Conservation (phyloP, 352 stramenopile genomes). For the Blastocystis sp. region DNA sequence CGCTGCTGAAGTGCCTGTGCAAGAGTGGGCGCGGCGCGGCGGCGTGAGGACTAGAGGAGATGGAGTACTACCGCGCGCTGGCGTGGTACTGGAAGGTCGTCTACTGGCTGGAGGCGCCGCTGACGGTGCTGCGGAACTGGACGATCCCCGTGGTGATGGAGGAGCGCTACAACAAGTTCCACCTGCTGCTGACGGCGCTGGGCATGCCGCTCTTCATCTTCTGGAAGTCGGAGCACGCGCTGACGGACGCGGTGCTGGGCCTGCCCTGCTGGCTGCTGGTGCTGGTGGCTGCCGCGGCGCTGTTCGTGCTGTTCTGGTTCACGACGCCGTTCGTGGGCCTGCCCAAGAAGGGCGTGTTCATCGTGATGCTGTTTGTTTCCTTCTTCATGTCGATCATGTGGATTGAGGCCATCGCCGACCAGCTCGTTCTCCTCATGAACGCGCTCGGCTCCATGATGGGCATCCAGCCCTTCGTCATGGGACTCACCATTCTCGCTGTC, state of each 20-base stretch:
- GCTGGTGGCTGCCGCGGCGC: not conserved
- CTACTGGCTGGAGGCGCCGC: conserved; percentile 75
- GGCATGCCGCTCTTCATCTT: conserved; percentile 60
- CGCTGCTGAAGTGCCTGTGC: conserved; percentile 15
- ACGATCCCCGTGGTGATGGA: conserved; percentile 81
- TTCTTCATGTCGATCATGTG: conserved; percentile 79
- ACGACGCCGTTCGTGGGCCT: conserved; percentile 15
- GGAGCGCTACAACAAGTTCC: conserved; percentile 75
- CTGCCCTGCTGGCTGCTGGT: conserved; percentile 19
- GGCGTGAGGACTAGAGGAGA: not conserved
- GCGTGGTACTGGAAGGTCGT: conserved; percentile 43
- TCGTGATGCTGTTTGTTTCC: conserved; percentile 35
- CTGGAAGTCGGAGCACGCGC: conserved; percentile 17
- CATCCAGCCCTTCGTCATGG: conserved; percentile 79
- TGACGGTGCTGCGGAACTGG: conserved; percentile 74
- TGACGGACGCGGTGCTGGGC: conserved; percentile 33
- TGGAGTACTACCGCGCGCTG: conserved; percentile 48
- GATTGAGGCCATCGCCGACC: conserved; percentile 84
- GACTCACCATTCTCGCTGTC: conserved; percentile 82
- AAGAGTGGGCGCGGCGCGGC: not conserved
- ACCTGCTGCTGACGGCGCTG: conserved; percentile 56
- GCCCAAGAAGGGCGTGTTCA: conserved; percentile 12
- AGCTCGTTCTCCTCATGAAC: conserved; percentile 80
- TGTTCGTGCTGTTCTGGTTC: conserved; percentile 71
- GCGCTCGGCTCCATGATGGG: conserved; percentile 76